Percentiles rank a stretch among this genome's conserved stretches.
Conservation (phyloP, 2,329 filamentous ascomycete genomes). For the Nothomitra cinnamomea region DNA sequence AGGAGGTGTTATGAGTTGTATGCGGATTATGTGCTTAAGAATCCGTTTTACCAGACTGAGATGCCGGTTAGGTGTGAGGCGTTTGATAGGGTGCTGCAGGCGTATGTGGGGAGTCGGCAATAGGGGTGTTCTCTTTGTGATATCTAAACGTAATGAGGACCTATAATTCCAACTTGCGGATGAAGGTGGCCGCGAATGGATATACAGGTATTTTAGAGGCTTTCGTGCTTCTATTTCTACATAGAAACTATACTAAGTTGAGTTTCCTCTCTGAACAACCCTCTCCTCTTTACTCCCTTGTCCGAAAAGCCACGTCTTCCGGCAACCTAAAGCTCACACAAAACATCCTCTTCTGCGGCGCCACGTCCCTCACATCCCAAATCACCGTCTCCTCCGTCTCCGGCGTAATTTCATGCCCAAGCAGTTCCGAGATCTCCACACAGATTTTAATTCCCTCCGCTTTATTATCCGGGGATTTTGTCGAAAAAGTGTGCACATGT, state of each 20-base stretch:
- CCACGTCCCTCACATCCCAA: constrained; percentile 63
- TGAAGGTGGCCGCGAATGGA: too few species aligned
- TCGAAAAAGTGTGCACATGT: constrained; percentile 89
- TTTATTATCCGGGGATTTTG: constrained; percentile 44
- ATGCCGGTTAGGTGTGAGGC: constrained; percentile 94
- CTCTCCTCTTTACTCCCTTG: neutral
- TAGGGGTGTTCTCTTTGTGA: constrained; percentile 24
- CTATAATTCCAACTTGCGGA: too few species aligned
- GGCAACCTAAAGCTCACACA: constrained; percentile 86
- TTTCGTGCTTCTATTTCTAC: too few species aligned
- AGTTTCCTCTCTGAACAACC: too few species aligned
- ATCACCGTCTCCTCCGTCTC: constrained; percentile 40
- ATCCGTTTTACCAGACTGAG: constrained; percentile 94
- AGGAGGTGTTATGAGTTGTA: constrained; percentile 86
- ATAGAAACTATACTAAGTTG: too few species aligned
- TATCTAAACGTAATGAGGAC: too few species aligned
- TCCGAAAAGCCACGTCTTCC: constrained; percentile 59
- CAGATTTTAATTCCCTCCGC: constrained; percentile 40
- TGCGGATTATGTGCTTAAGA: constrained; percentile 97
- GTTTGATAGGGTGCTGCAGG: constrained; percentile 73
- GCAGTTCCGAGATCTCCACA: constrained; percentile 42
- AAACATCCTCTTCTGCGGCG: constrained; percentile 91
- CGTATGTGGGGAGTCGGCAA: constrained; percentile 51
- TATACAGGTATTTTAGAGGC: too few species aligned
- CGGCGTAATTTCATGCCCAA: constrained; percentile 40